These are phyloP conservation scores for Murraya koenigii DNA, from an alignment of 345 rosid genomes.

Conservation along the genomic window DNA sequence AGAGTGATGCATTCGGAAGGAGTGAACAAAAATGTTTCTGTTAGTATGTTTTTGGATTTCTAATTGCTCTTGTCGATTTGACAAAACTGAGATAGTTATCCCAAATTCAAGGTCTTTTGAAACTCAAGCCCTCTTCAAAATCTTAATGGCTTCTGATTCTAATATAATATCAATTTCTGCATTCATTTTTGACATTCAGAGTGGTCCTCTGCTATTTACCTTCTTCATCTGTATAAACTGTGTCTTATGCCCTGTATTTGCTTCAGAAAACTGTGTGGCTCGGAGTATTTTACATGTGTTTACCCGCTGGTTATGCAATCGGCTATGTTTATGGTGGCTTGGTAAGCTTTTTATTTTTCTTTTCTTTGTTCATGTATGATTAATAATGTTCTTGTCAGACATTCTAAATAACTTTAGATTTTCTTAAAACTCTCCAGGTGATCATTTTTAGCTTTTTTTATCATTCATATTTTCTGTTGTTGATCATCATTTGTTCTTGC, in stretches of 20 bases:
- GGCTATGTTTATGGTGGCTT: slow-evolving; percentile 93
- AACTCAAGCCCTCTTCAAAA: neutral
- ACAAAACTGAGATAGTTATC: neutral
- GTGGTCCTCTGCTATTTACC: neutral
- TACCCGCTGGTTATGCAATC: slow-evolving; percentile 84
- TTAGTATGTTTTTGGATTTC: neutral
- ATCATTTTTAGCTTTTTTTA: neutral
- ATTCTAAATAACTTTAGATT: neutral
- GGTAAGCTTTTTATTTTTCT: slow-evolving; percentile 42
- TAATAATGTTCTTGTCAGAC: neutral
- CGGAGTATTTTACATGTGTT: slow-evolving; percentile 91
- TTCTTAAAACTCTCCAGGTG: neutral
- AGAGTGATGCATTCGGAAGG: neutral
- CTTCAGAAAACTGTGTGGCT: slow-evolving; percentile 89
- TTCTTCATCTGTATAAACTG: neutral
- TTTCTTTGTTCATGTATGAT: neutral
- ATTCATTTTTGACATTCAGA: neutral
- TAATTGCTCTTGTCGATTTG: neutral
- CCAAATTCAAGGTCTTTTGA: neutral
- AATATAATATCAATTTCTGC: neutral
- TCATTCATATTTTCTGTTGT: neutral
- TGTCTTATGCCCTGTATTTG: slow-evolving; percentile 18
- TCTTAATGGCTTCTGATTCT: neutral
- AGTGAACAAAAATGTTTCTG: neutral
- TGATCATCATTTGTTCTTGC: neutral